phyloP scores from a whole-genome alignment of 2,329 filamentous ascomycete species.

The Fusarium tuaranense region DNA sequence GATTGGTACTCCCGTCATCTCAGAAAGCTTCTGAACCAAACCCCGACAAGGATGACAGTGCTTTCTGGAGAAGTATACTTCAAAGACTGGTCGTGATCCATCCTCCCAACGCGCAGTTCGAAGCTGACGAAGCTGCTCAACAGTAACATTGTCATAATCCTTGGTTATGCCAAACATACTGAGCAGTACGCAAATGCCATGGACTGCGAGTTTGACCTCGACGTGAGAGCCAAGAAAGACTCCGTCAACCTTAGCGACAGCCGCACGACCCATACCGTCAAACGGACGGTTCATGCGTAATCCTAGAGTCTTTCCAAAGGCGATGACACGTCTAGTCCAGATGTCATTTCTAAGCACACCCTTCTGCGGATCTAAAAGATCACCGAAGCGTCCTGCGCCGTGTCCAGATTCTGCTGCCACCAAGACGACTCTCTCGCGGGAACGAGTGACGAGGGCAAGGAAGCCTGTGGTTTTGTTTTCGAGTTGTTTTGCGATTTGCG shows the following conservation, averaged over 20 bases:
- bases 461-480: constrained; percentile 50
- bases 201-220: constrained; percentile 54
- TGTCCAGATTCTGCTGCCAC: constrained; percentile 51
- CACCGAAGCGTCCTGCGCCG: constrained; percentile 43
- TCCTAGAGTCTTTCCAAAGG: constrained; percentile 45
- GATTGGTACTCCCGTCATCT: constrained; percentile 44
- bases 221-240: constrained; percentile 51
- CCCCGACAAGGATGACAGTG: constrained; percentile 46
- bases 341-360: constrained; percentile 45
- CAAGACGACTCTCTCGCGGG: constrained; percentile 42
- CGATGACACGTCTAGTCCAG: constrained; percentile 48
- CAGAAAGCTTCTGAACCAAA: constrained; percentile 42
- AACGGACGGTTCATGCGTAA: constrained; percentile 46
- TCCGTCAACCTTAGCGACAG: constrained; percentile 28
- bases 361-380: constrained; percentile 42
- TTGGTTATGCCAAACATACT: constrained; percentile 40
- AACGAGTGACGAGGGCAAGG: constrained; percentile 37
- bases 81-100: constrained; percentile 45
- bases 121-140: constrained; percentile 39
- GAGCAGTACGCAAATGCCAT: constrained; percentile 47
- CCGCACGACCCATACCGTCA: constrained; percentile 34
- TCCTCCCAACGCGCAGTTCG: constrained; percentile 40
- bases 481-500: constrained; percentile 25
- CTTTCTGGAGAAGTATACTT: constrained; percentile 51
- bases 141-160: constrained; percentile 36